Base-by-base conservation (phyloP, 768 basidiomycete species). In the Pleurotus salmoneostramineus region DNA sequence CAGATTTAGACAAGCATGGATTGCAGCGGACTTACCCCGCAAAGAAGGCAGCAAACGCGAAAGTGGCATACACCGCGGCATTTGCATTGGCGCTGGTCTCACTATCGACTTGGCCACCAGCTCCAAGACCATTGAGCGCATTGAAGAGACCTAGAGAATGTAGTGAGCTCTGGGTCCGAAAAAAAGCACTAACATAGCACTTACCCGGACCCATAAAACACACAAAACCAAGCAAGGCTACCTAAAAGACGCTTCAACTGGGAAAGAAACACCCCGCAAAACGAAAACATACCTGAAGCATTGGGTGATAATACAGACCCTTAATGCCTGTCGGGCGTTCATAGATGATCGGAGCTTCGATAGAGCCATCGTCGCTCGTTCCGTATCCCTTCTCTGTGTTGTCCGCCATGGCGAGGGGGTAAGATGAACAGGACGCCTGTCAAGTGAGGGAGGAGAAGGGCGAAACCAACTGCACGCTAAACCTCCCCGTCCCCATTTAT, bases 181-280 rank as follows among this genome's bases (percentile, higher is more conserved):
- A 35, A 31, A 36, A 57, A 45, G 33, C 21, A 7, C 32, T 44
- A 54, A 60, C 50, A 58, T 4, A 8, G 15, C 78, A 79, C 67
- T 75, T 71, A 70, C 77, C 79, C 60, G 77, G 77, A 63, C 79
- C 75, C 83, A 84, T 81, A 66, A 84, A 83, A 58, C 87, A 88
- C 50, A 90, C 83, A 46, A 91, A 76, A 46, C 88, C 89, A 15
- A 91, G 74, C 68, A 91, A 71, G 50, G 69, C 69, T 55, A 88
- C 72, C 74, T 75, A 17, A 21, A 5, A 0, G 17, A 7, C 10
- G 8, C 15, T 14, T 31, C 14, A 56, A 15, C 11, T 34, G 6
- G 37, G 42, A 32, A 14, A 44, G 40, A n/a, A 34, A 35, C 5
- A 49, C 17, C 6, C 7, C 33, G 5, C 10, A 14, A 51, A 51